Evolutionary conservation across 352 stramenopile species (phyloP).

Genomic region (Phytophthora europaea): DNA sequence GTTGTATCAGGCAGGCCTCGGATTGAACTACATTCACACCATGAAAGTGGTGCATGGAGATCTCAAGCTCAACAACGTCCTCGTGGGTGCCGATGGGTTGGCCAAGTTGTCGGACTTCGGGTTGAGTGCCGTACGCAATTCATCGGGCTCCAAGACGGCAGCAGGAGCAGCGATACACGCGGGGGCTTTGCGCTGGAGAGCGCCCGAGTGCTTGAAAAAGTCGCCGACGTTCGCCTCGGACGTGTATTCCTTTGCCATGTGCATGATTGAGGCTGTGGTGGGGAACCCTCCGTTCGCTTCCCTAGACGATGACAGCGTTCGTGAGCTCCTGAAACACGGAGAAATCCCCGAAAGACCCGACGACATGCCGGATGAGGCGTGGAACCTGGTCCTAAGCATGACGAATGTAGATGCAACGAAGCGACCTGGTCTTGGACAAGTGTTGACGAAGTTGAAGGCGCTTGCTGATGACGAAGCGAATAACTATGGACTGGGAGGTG

Average conservation of each 20-base stretch:
- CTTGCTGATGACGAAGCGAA: background rate
- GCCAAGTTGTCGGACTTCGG: conserved; percentile 36
- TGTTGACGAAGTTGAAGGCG: background rate
- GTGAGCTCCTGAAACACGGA: conserved; percentile 8
- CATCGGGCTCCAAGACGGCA: background rate
- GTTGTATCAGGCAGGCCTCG: conserved; percentile 13
- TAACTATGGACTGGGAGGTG: background rate
- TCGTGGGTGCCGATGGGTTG: conserved; percentile 29
- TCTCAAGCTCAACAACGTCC: conserved; percentile 59
- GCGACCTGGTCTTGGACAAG: background rate
- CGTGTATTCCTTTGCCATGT: conserved; percentile 47
- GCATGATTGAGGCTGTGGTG: conserved; percentile 34
- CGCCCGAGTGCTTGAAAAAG: conserved; percentile 36
- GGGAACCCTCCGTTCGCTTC: conserved; percentile 26
- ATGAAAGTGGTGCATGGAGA: conserved; percentile 70
- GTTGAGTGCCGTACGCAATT: conserved; percentile 3
- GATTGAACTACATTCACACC: conserved; percentile 61
- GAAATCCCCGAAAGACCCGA: conserved; percentile 13
- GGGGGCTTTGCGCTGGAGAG: conserved; percentile 27
- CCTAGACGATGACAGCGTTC: conserved; percentile 22
- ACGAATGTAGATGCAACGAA: conserved; percentile 4
- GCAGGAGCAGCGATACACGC: background rate
- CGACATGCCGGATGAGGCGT: conserved; percentile 18
- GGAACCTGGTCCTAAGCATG: conserved; percentile 29
- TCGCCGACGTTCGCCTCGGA: conserved; percentile 29